Conservation (phyloP, 257 asterid species). For the Anisodus acutangulus region DNA sequence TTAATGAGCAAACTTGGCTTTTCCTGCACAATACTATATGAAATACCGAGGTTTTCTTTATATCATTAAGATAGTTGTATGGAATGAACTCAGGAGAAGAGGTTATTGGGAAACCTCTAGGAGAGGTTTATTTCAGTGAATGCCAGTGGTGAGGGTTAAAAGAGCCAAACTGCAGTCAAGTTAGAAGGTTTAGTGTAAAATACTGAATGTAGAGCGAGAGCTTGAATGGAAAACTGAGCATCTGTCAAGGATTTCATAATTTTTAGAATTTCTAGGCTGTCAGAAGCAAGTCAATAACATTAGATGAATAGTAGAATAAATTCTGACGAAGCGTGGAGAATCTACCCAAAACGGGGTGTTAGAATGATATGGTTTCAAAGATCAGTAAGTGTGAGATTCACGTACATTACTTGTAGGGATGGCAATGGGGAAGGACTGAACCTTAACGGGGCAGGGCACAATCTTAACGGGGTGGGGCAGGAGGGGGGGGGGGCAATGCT, state of each 20-base stretch:
- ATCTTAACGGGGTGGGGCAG: too few relatives aligned
- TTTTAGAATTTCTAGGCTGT: background rate
- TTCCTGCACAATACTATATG: slow-evolving; percentile 4
- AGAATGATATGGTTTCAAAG: background rate
- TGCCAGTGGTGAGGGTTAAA: background rate
- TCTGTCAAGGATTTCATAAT: background rate
- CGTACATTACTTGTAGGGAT: background rate
- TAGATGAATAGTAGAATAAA: background rate
- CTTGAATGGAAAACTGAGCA: background rate
- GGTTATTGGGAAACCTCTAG: background rate
- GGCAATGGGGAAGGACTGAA: too few relatives aligned
- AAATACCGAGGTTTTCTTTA: background rate
- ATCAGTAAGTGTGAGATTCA: background rate
- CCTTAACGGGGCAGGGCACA: too few relatives aligned
- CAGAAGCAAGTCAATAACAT: slow-evolving; percentile 8
- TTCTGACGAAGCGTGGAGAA: background rate
- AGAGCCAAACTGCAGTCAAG: background rate
- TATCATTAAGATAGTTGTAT: slow-evolving; percentile 13
- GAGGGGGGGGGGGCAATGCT: too few relatives aligned
- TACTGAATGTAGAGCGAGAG: background rate
- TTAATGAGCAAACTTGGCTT: background rate
- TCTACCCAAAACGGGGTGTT: background rate
- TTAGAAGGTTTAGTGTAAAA: background rate
- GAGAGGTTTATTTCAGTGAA: background rate
- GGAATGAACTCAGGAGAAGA: slow-evolving; percentile 13